A percentile compares a stretch with the other conserved stretches of the same genome.
These are phyloP conservation scores for Eucalyptus virginea DNA, from an alignment of 345 rosid species.

Conservation along the genomic window DNA sequence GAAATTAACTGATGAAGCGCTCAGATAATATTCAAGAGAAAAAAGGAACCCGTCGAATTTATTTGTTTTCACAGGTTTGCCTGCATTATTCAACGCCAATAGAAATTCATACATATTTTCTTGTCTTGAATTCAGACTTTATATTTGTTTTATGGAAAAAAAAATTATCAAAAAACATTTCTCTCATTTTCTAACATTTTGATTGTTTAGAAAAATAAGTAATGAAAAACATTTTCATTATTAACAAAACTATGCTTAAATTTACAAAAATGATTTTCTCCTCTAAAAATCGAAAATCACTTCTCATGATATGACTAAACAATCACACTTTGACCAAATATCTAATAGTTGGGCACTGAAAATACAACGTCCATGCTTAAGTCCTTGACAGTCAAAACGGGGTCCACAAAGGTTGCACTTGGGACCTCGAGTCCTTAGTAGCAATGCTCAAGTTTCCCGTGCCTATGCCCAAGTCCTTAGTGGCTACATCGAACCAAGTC, in stretches of 20 bases:
- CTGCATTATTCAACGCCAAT: neutral
- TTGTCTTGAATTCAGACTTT: neutral
- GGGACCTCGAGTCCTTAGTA: neutral
- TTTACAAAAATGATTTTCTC: too few relatives aligned
- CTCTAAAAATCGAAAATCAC: neutral
- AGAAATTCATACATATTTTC: neutral
- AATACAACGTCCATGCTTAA: accelerated
- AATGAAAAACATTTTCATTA: too few relatives aligned
- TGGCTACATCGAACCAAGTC: neutral
- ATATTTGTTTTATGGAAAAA: neutral
- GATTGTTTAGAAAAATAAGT: too few relatives aligned
- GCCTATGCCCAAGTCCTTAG: neutral
- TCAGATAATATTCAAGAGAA: neutral
- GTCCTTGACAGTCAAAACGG: accelerated
- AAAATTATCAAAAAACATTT: too few relatives aligned
- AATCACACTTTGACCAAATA: neutral
- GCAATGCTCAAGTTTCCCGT: accelerated
- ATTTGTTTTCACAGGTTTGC: neutral
- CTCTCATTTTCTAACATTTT: too few relatives aligned
- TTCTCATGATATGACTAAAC: neutral
- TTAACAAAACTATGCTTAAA: too few relatives aligned
- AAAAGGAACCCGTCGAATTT: neutral
- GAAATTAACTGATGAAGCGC: accelerated
- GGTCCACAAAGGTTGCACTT: neutral
- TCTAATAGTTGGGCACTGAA: neutral